Conservation (phyloP, 192 early-diverging fungal genomes). For the Podila minutissima region DNA sequence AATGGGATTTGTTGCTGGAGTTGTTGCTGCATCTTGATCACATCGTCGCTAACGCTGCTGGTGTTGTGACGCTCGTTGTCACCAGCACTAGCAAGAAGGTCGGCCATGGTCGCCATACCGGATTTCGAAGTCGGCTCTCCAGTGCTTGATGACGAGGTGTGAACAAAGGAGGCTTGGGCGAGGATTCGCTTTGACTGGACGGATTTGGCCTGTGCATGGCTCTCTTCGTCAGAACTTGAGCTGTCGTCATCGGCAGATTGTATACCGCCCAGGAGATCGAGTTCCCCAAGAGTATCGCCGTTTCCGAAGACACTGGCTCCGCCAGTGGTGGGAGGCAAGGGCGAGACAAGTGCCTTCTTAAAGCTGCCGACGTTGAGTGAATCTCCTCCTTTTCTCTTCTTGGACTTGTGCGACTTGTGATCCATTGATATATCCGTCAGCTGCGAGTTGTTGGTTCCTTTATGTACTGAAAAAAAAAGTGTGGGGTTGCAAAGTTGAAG, state of each 20-base stretch:
- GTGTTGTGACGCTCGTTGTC: background rate
- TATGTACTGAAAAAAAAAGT: background rate
- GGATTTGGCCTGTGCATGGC: background rate
- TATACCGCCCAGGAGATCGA: background rate
- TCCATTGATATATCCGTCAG: background rate
- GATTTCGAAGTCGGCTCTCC: background rate
- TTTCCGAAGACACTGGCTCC: background rate
- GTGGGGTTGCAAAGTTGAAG: background rate
- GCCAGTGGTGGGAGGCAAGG: background rate
- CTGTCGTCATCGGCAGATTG: background rate
- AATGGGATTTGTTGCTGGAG: constrained; percentile 38
- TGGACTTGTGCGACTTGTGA: background rate
- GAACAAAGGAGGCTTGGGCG: background rate
- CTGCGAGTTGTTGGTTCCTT: no score
- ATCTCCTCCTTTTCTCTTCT: constrained; percentile 27
- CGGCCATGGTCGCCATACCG: constrained; percentile 22
- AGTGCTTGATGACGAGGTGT: background rate
- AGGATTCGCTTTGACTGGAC: background rate
- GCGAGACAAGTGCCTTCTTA: constrained; percentile 31
- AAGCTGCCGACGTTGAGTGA: constrained; percentile 4
- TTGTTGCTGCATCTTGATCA: constrained; percentile 38
- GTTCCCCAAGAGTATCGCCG: background rate
- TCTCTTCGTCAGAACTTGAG: background rate
- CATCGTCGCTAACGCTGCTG: constrained; percentile 19
- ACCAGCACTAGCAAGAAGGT: constrained; percentile 28